A percentile compares a stretch with the other conserved stretches of the same genome.
Conservation (phyloP, 1,284 basidiomycete genomes). For the Leccinum laetum region DNA sequence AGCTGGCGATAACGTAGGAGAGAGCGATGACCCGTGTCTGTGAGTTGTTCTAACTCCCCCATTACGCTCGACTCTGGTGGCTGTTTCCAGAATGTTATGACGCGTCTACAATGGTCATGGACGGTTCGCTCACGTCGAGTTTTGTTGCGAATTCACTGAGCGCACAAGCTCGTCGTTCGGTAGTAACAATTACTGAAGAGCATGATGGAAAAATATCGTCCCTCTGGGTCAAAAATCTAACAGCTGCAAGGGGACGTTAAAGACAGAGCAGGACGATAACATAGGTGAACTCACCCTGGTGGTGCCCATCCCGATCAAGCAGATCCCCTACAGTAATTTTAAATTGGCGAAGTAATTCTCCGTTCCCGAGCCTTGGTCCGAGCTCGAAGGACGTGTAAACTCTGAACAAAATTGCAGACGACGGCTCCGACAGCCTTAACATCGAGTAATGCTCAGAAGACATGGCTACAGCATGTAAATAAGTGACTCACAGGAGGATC, state of each 20-base stretch:
- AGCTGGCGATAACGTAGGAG: neutral
- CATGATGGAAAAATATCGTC: neutral
- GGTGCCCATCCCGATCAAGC: neutral
- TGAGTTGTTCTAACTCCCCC: neutral
- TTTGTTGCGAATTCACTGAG: neutral
- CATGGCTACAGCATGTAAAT: neutral
- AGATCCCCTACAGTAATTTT: neutral
- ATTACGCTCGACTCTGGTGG: neutral
- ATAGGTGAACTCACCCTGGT: neutral
- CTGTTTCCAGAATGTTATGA: neutral
- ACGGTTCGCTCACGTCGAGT: neutral
- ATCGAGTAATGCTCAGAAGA: neutral
- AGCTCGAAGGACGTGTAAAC: neutral
- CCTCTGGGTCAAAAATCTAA: neutral
- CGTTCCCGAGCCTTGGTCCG: neutral
- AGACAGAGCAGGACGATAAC: neutral
- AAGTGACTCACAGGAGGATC: neutral
- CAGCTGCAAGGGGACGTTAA: neutral
- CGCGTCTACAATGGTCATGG: neutral
- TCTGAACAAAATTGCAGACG: neutral
- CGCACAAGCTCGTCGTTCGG: neutral
- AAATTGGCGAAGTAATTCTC: neutral
- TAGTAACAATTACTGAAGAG: neutral
- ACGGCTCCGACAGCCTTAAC: neutral
- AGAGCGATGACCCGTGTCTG: neutral